A percentile compares a stretch with the other conserved stretches of the same genome.
Evolutionary conservation across 768 basidiomycete genomes (phyloP).

Genomic region (Boletales sp.): DNA sequence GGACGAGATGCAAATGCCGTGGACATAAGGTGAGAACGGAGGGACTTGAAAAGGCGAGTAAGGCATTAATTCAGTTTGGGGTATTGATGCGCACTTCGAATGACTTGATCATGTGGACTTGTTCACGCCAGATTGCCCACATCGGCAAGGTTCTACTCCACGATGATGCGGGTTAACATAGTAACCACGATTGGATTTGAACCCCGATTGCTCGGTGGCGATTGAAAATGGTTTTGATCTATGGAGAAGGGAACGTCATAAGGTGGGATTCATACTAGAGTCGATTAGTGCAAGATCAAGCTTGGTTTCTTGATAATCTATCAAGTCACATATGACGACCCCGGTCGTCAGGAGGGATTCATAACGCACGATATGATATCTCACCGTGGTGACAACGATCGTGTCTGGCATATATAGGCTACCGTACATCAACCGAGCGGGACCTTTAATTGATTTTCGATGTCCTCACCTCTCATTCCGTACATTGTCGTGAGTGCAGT

Average conservation of each 20-base stretch:
- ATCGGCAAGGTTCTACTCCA: neutral
- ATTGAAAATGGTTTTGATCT: no score
- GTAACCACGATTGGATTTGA: neutral
- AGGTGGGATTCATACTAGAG: no score
- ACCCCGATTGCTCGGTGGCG: neutral
- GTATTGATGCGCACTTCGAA: no score
- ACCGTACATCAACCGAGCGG: neutral
- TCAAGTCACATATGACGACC: no score
- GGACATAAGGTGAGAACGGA: neutral
- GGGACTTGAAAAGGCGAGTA: constrained; percentile 3
- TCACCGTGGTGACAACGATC: neutral
- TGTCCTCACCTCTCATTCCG: constrained; percentile 19
- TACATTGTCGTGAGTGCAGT: constrained; percentile 18
- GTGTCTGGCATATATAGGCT: neutral
- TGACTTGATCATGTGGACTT: constrained; percentile 7
- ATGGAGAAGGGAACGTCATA: no score
- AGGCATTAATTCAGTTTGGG: neutral
- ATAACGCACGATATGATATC: neutral
- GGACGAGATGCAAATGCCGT: neutral
- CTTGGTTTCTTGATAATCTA: neutral
- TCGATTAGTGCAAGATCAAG: neutral
- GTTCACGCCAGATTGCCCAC: neutral
- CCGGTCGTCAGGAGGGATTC: neutral
- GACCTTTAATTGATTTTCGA: neutral
- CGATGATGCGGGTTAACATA: neutral